Percentiles rank a stretch among this genome's conserved stretches.
These are phyloP conservation scores for Nemania diffusa DNA, from an alignment of 2,329 filamentous ascomycete species.

Conservation along the genomic window DNA sequence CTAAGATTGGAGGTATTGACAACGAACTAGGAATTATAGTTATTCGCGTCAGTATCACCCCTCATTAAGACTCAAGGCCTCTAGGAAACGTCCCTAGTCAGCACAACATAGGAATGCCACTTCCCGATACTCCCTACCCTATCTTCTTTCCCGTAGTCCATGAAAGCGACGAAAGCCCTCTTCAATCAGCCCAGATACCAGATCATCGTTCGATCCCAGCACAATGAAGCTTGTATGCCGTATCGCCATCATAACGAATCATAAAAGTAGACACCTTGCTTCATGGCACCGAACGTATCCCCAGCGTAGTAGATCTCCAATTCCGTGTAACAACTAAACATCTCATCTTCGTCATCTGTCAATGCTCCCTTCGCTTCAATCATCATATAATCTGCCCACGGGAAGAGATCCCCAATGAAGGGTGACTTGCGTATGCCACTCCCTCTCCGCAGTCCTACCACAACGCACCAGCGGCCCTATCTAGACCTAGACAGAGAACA, in stretches of 20 bases:
- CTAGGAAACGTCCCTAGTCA: not conserved
- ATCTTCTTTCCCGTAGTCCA: not conserved
- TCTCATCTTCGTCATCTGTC: not conserved
- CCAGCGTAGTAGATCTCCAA: not conserved
- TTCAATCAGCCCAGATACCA: not conserved
- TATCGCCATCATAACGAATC: not conserved
- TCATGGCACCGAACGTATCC: not conserved
- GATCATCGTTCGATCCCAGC: not conserved
- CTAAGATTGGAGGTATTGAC: no score
- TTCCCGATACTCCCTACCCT: not conserved
- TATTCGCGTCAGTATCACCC: not conserved
- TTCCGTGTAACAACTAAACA: not conserved
- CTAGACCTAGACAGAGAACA: not conserved
- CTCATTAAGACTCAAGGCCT: not conserved
- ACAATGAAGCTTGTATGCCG: not conserved
- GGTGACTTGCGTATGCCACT: not conserved
- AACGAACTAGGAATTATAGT: no score
- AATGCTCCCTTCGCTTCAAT: not conserved
- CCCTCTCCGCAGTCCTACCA: not conserved
- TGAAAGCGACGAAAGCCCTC: not conserved
- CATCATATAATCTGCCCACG: not conserved
- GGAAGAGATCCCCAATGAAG: not conserved
- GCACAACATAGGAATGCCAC: not conserved
- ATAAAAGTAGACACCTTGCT: not conserved
- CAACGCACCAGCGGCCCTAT: not conserved